These are phyloP conservation scores for Mentha longifolia DNA, from an alignment of 257 asterid species.

Conservation along the genomic window DNA sequence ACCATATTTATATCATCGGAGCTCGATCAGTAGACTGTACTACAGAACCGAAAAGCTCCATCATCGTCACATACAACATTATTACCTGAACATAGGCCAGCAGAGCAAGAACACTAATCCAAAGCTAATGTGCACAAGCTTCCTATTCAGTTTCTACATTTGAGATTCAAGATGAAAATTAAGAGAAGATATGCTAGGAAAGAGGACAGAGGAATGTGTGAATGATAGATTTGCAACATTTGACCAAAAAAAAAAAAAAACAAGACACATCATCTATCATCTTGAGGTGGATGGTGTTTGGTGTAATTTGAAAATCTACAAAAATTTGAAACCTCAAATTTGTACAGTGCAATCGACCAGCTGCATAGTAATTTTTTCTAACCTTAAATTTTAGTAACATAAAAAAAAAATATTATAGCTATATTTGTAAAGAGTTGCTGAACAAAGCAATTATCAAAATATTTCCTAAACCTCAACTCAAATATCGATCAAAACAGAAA, in stretches of 20 bases:
- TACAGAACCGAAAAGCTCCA: constrained; percentile 8
- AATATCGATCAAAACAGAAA: neutral
- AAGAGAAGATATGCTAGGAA: constrained; percentile 8
- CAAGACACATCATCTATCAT: too few relatives aligned
- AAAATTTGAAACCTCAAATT: neutral
- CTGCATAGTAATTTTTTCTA: neutral
- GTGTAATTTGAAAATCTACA: neutral
- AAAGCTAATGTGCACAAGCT: constrained; percentile 80
- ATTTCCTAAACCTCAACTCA: neutral
- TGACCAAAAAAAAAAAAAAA: neutral
- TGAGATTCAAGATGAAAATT: neutral
- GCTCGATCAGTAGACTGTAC: constrained; percentile 30
- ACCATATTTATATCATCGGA: constrained; percentile 28
- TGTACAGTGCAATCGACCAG: neutral
- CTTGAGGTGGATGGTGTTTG: neutral
- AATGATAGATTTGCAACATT: neutral
- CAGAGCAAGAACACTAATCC: constrained; percentile 93
- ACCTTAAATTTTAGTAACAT: neutral
- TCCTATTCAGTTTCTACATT: constrained; percentile 53
- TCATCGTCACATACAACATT: constrained; percentile 6
- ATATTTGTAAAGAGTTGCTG: neutral
- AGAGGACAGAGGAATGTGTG: neutral
- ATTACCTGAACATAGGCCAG: constrained; percentile 99
- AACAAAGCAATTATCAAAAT: constrained; percentile 8
- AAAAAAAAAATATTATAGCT: neutral